These are phyloP conservation scores for Saksenaea vasiformis DNA, from an alignment of 371 early-diverging fungal species.

Conservation along the genomic window DNA sequence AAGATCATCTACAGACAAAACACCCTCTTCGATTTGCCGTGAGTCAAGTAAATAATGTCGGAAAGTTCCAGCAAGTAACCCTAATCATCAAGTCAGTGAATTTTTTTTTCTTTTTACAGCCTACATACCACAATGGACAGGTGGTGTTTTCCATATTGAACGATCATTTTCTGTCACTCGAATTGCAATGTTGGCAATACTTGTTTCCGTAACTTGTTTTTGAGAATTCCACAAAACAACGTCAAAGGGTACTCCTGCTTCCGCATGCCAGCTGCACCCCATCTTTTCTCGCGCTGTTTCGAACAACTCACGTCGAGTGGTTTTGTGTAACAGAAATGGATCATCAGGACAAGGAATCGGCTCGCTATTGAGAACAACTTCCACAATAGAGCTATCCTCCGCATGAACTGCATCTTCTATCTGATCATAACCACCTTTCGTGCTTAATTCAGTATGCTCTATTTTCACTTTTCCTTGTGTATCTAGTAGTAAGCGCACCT, in stretches of 20 bases:
- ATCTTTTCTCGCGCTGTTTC: slow-evolving; percentile 47
- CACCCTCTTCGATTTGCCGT: slow-evolving; percentile 30
- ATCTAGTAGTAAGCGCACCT: slow-evolving; percentile 54
- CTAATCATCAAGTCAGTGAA: slow-evolving; percentile 17
- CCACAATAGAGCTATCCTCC: slow-evolving; percentile 5
- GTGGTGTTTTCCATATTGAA: slow-evolving; percentile 54
- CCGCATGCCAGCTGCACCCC: slow-evolving; percentile 31
- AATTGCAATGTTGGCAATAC: slow-evolving; percentile 65
- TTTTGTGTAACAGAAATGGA: slow-evolving; percentile 56
- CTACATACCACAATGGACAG: slow-evolving; percentile 38
- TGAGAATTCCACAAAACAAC: slow-evolving; percentile 57
- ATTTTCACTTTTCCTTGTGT: slow-evolving; percentile 36
- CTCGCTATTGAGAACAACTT: slow-evolving; percentile 42
- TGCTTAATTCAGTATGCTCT: slow-evolving; percentile 41
- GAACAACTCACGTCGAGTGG: slow-evolving; percentile 58
- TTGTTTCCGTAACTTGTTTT: slow-evolving; percentile 56
- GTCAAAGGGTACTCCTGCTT: slow-evolving; percentile 44
- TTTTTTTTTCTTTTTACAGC: neutral
- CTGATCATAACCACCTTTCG: slow-evolving; percentile 5
- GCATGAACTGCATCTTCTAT: slow-evolving; percentile 3
- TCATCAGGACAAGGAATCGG: slow-evolving; percentile 30
- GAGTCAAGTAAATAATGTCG: slow-evolving; percentile 40
- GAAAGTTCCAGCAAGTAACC: slow-evolving; percentile 54
- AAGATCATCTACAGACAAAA: slow-evolving; percentile 49
- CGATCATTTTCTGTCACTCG: slow-evolving; percentile 21